phyloP scores from a whole-genome alignment of 495 filamentous ascomycete genomes.

The Podospora australis region DNA sequence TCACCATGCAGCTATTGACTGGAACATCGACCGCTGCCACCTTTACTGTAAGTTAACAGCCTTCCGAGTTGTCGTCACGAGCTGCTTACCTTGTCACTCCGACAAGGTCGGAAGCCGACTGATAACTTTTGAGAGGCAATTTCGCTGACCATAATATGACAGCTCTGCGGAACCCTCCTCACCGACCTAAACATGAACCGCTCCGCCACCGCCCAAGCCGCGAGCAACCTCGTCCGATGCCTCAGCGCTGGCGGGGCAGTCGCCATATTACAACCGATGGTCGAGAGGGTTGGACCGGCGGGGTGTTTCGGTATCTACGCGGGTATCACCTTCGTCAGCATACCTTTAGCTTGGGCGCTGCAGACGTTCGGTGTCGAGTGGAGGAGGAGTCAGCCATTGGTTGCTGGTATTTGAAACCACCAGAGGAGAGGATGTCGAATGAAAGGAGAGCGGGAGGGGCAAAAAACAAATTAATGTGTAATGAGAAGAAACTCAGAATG shows the following conservation, averaged over 20 bases:
- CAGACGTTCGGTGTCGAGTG: slow-evolving; percentile 5
- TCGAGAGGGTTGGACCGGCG: slow-evolving; percentile 4
- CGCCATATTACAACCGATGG: slow-evolving; percentile 4
- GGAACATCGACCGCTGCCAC: slow-evolving; percentile 4
- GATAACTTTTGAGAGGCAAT: too few species aligned
- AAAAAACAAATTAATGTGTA: too few species aligned
- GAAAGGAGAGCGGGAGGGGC: too few species aligned
- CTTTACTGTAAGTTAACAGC: not conserved
- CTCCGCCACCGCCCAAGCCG: slow-evolving; percentile 4
- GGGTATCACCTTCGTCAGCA: not conserved
- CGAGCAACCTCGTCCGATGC: slow-evolving; percentile 10
- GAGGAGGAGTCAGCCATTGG: slow-evolving; percentile 3
- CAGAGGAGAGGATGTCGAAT: too few species aligned
- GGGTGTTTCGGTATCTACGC: slow-evolving; percentile 8
- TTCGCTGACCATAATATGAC: not conserved
- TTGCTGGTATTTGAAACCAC: too few species aligned
- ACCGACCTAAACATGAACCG: slow-evolving; percentile 23
- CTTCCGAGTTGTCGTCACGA: not conserved
- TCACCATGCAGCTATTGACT: slow-evolving; percentile 8
- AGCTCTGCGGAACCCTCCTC: slow-evolving; percentile 20
- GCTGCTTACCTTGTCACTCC: too few species aligned
- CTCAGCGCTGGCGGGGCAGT: slow-evolving; percentile 6
- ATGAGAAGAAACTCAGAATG: too few species aligned
- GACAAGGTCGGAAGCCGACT: too few species aligned
- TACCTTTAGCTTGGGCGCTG: slow-evolving; percentile 1